Percentiles rank a stretch among this genome's conserved stretches.
Conservation (phyloP, 192 early-diverging fungal genomes). For the Coemansia sp. region DNA sequence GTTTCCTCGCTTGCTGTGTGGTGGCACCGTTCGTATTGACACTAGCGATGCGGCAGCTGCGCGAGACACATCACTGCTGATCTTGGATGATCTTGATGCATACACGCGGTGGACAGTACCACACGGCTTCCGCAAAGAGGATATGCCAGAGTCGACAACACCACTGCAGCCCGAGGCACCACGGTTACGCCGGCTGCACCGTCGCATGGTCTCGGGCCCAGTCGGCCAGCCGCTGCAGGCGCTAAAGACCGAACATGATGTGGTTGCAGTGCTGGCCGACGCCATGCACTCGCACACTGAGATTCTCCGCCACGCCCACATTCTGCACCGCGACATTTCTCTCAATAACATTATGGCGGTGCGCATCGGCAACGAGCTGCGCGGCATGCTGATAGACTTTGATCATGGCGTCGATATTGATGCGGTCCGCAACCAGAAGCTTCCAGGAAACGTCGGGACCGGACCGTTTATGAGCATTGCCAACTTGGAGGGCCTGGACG, state of each 20-base stretch:
- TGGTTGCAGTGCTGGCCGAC: conserved; percentile 38
- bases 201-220: conserved; percentile 47
- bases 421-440: conserved; percentile 18
- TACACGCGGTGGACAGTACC: conserved; percentile 48
- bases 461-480: conserved; percentile 51
- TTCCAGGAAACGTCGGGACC: conserved; percentile 41
- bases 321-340: conserved; percentile 51
- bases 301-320: conserved; percentile 19
- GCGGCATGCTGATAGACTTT: conserved; percentile 51
- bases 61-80: conserved; percentile 36
- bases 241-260: conserved; percentile 31
- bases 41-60: conserved; percentile 6
- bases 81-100: conserved; percentile 22
- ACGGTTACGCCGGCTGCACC: conserved; percentile 30
- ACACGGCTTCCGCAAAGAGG: conserved; percentile 17
- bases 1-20: conserved; percentile 35
- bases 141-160: background rate
- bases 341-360: conserved; percentile 48
- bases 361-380: conserved; percentile 14
- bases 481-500: conserved; percentile 47
- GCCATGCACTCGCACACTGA: conserved; percentile 40
- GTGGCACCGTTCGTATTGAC: conserved; percentile 37
- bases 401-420: conserved; percentile 30
- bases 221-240: conserved; percentile 33
- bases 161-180: background rate